Percentiles rank a stretch among this genome's conserved stretches.
Evolutionary conservation across 2,329 filamentous ascomycete species (phyloP).

Genomic region (Stachybotrys chartarum): DNA sequence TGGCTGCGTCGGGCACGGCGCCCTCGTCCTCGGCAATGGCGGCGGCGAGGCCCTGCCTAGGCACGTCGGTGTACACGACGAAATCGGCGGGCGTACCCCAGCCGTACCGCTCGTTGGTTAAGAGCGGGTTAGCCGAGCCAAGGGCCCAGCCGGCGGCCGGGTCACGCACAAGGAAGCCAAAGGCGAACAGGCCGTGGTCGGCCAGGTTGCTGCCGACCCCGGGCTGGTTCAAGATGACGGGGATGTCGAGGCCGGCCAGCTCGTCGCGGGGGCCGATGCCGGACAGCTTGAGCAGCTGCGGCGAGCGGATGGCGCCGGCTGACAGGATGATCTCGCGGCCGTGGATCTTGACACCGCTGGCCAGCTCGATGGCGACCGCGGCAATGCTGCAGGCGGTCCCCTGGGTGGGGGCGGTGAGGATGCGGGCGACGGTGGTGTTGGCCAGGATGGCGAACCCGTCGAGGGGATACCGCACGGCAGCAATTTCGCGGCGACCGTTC

Average conservation of each 20-base stretch:
- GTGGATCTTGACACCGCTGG: no score
- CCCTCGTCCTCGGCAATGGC: conserved; percentile 3
- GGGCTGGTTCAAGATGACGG: conserved; percentile 41
- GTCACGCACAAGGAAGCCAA: conserved; percentile 1
- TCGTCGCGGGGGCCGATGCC: conserved; percentile 33
- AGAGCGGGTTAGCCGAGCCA: background rate
- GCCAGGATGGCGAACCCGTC: conserved; percentile 16
- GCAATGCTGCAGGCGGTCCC: no score
- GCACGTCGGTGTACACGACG: background rate
- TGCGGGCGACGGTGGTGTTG: conserved; percentile 12
- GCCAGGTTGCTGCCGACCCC: conserved; percentile 49
- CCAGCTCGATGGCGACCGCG: no score
- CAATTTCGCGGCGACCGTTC: conserved; percentile 12
- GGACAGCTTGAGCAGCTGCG: conserved; percentile 41
- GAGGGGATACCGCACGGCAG: conserved; percentile 12
- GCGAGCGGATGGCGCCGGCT: conserved; percentile 42
- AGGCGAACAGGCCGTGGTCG: background rate
- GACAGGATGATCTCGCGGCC: conserved; percentile 33
- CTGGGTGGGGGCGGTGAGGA: no score
- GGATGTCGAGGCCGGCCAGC: conserved; percentile 23
- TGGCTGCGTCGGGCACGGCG: background rate
- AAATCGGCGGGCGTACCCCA: conserved; percentile 2
- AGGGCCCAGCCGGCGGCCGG: background rate
- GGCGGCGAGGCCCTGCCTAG: background rate
- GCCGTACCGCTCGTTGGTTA: conserved; percentile 1